phyloP scores from a whole-genome alignment of 2,329 filamentous ascomycete genomes.

The Tetracladium maxilliforme region DNA sequence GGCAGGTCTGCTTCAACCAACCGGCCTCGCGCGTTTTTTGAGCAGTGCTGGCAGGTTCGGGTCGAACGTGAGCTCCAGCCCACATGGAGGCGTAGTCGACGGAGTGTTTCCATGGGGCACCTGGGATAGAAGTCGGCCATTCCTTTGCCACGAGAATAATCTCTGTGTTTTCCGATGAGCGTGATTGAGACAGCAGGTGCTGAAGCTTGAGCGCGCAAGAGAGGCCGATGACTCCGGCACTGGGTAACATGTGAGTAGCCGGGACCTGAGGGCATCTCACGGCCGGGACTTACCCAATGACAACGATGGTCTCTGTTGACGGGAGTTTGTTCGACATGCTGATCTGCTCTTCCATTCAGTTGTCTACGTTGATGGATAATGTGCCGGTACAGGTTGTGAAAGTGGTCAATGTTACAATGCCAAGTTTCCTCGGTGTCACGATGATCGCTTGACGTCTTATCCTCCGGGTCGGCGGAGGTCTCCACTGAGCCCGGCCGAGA shows the following conservation, averaged over 20 bases:
- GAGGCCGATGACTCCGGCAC: conserved; percentile 23
- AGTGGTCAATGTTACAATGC: too few species aligned
- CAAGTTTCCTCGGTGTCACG: too few species aligned
- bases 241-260: conserved; percentile 5
- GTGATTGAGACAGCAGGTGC: conserved; percentile 10
- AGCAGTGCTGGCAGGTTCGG: conserved; percentile 20
- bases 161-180: conserved; percentile 23
- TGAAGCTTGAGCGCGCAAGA: conserved; percentile 18
- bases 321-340: conserved; percentile 9
- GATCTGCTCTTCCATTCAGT: too few species aligned
- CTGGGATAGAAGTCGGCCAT: too few species aligned
- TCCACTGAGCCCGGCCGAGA: too few species aligned
- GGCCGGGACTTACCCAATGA: conserved; percentile 1
- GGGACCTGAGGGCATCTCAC: neutral
- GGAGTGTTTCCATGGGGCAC: conserved; percentile 19
- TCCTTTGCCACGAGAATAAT: too few species aligned
- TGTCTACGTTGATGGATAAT: too few species aligned
- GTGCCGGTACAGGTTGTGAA: too few species aligned
- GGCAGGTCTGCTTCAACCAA: conserved; percentile 21
- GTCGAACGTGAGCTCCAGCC: conserved; percentile 30
- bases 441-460: too few species aligned
- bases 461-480: too few species aligned
- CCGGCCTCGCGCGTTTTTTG: conserved; percentile 18
- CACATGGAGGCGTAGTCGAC: conserved; percentile 27
- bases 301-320: conserved; percentile 1